Base-by-base conservation (phyloP, 495 filamentous ascomycete species). In the Cenococcum geophilum region DNA sequence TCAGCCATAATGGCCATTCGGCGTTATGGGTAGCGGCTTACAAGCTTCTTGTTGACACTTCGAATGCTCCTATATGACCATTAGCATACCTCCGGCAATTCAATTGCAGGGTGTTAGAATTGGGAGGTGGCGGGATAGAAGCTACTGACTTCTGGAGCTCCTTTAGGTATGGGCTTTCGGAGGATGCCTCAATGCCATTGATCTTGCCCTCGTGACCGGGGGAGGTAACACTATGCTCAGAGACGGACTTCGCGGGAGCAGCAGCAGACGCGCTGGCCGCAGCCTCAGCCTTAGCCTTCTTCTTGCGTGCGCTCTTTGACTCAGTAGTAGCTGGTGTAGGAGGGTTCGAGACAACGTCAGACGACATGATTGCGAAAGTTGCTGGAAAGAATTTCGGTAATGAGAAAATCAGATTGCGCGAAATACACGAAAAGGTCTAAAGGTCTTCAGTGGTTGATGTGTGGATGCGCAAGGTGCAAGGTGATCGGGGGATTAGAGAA, bases 1-100 rank as follows among this genome's bases (percentile, higher is more conserved):
- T 68, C 43, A 67, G 59, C 35, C 47, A 14, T 40, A 12, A 57
- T 40, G 56, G 23, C 58, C 10, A 37, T 43, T 11, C 16, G n/a
- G 49, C 21, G 49, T 25, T 32, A 16, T 10, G 61, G 37, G 18
- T 32, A 59, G 2, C 22, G 48, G 50, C 89, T 74, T 77, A 93
- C 89, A 65, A 96, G 81, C 76, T 93, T 95, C 79, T 97, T 97
- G 72, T 82, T 82, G 51, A 89, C 74, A 70, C 89, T 92, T 70
- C 92, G 91, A 68, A 96, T 85, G 74, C 78, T 86, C 79, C 90
- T 95, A 69, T 22, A 57, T 2, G 10, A 52, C 42, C 34, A 57
- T 27, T 18, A 37, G n/a, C 58, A 25, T 66, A 47, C 35, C 25
- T 21, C 36, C 56, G 34, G 40, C 23, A 5, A 36, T 14, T 32